Percentiles rank a stretch among this genome's conserved stretches.
These are phyloP conservation scores for Skeletonema grethae DNA, from an alignment of 108 stramenopile species.

Conservation along the genomic window DNA sequence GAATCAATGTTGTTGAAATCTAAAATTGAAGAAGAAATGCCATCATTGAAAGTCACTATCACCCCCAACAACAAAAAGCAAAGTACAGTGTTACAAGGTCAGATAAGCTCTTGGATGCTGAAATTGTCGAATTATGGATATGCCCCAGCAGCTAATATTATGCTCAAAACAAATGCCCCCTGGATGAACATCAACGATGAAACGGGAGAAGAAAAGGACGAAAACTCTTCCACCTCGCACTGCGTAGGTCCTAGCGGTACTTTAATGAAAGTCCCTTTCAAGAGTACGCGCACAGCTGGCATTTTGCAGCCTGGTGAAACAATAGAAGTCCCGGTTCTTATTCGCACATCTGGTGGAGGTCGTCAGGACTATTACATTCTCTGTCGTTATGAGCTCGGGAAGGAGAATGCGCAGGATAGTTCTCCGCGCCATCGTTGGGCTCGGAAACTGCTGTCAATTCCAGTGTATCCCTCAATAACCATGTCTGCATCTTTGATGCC, in stretches of 20 bases:
- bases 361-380: conserved; percentile 83
- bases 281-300: conserved; percentile 26
- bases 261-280: conserved; percentile 66
- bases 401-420: conserved; percentile 16
- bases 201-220: conserved; percentile 19
- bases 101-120: conserved; percentile 76
- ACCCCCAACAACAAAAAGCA: conserved; percentile 20
- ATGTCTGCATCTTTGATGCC: conserved; percentile 69
- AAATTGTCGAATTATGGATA: conserved; percentile 78
- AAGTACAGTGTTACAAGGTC: conserved; percentile 63
- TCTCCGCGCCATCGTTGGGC: conserved; percentile 59
- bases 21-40: conserved; percentile 78
- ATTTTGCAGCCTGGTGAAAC: conserved; percentile 69
- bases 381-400: conserved; percentile 71
- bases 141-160: conserved; percentile 66
- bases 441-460: conserved; percentile 69
- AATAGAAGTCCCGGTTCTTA: conserved; percentile 72
- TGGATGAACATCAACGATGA: conserved; percentile 69
- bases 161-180: conserved; percentile 81
- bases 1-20: conserved; percentile 68
- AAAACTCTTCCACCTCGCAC: conserved; percentile 42
- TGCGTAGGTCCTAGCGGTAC: conserved; percentile 87
- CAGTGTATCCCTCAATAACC: conserved; percentile 77
- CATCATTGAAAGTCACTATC: conserved; percentile 61
- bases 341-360: conserved; percentile 71